Conservation (phyloP, 371 early-diverging fungal genomes). For the Choanephora cucurbitarum region DNA sequence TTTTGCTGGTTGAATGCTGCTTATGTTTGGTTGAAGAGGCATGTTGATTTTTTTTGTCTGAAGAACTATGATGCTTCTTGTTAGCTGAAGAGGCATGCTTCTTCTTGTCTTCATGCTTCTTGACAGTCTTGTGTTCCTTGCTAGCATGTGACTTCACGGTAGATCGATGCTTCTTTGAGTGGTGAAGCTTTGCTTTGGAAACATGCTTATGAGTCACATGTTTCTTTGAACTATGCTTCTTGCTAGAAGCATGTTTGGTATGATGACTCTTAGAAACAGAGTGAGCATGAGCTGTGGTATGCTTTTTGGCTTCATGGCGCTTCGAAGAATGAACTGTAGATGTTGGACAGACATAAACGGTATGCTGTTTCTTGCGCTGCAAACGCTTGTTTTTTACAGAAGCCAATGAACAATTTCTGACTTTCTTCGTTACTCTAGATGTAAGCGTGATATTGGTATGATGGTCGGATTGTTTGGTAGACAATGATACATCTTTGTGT, state of each 20-base stretch:
- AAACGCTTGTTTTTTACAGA: neutral
- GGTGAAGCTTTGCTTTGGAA: slow-evolving; percentile 11
- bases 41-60: too few species aligned
- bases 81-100: neutral
- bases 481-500: neutral
- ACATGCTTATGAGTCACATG: neutral
- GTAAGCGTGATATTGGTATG: neutral
- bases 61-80: too few species aligned
- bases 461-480: neutral
- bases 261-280: neutral
- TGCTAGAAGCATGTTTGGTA: neutral
- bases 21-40: too few species aligned
- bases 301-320: slow-evolving; percentile 2
- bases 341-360: slow-evolving; percentile 15
- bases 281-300: neutral
- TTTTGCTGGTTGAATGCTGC: too few species aligned
- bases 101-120: too few species aligned
- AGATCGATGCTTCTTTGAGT: neutral
- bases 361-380: neutral
- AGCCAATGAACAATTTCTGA: slow-evolving; percentile 14
- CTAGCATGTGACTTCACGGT: too few species aligned
- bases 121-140: too few species aligned
- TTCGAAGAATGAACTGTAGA: neutral
- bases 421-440: slow-evolving; percentile 5
- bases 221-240: slow-evolving; percentile 9